Percentiles rank a stretch among this genome's conserved stretches.
These are phyloP conservation scores for Afroboletus lepidellus DNA, from an alignment of 1,284 basidiomycete genomes.

Conservation along the genomic window DNA sequence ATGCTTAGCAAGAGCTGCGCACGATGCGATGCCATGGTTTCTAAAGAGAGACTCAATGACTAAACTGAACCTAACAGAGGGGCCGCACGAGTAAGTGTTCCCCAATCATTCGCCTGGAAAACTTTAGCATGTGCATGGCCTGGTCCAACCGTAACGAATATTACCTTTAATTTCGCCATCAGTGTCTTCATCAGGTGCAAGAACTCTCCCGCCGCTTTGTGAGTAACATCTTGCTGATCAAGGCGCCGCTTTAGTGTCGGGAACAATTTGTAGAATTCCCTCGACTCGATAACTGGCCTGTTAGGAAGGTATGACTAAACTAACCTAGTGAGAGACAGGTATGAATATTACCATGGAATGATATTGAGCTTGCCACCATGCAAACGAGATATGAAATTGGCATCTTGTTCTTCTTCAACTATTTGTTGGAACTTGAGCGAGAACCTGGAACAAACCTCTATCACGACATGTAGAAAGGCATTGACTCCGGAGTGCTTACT, in stretches of 20 bases:
- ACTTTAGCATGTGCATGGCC: background rate
- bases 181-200: slow-evolving; percentile 56
- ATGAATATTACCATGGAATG: slow-evolving; percentile 42
- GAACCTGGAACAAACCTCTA: slow-evolving; percentile 37
- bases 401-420: slow-evolving; percentile 55
- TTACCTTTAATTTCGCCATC: slow-evolving; percentile 65
- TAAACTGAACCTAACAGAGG: background rate
- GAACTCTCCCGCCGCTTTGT: slow-evolving; percentile 52
- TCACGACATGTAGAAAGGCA: background rate
- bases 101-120: slow-evolving; percentile 59
- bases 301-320: background rate
- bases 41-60: slow-evolving; percentile 30
- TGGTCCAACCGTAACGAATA: background rate
- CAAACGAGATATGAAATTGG: slow-evolving; percentile 58
- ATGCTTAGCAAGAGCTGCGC: slow-evolving; percentile 42
- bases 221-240: slow-evolving; percentile 48
- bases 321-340: no score
- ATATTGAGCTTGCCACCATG: slow-evolving; percentile 54
- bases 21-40: slow-evolving; percentile 55
- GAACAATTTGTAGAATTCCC: slow-evolving; percentile 55
- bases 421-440: slow-evolving; percentile 53
- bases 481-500: slow-evolving; percentile 38
- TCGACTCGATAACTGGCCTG: slow-evolving; percentile 61
- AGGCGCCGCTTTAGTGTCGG: slow-evolving; percentile 44
- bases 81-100: slow-evolving; percentile 53